These are phyloP conservation scores for Tetrahymena elliotti DNA, from an alignment of 73 alveolate genomes.

Conservation along the genomic window DNA sequence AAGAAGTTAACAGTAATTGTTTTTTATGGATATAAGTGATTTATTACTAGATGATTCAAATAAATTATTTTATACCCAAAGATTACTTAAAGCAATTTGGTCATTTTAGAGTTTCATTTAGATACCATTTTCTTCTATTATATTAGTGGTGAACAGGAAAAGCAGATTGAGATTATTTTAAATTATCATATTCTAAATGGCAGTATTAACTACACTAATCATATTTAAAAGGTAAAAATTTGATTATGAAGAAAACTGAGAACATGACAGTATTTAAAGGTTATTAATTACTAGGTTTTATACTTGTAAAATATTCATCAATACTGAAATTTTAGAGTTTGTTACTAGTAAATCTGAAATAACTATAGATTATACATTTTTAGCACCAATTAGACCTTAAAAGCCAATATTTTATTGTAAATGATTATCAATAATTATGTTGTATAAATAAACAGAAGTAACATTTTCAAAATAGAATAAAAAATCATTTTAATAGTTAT, in stretches of 20 bases:
- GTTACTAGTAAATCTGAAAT: background rate
- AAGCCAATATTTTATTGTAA: background rate
- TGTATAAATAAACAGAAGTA: background rate
- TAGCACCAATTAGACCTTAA: background rate
- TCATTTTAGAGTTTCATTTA: background rate
- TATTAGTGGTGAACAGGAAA: background rate
- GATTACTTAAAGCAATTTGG: background rate
- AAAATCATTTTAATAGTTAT: background rate
- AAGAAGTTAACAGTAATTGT: background rate
- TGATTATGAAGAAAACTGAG: background rate
- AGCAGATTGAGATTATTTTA: background rate
- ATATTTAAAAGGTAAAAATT: background rate
- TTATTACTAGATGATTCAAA: background rate
- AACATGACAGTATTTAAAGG: background rate
- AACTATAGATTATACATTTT: background rate
- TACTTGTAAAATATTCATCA: background rate
- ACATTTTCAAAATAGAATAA: background rate
- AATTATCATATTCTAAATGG: background rate
- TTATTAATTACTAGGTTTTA: background rate
- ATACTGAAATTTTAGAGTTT: background rate
- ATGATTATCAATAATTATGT: background rate
- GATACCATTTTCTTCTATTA: background rate
- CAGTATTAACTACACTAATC: background rate
- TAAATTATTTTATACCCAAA: background rate
- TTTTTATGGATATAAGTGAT: background rate